A percentile compares a stretch with the other conserved stretches of the same genome.
Conservation (phyloP, 2,329 filamentous ascomycete species). For the Colletotrichum endophyticum region DNA sequence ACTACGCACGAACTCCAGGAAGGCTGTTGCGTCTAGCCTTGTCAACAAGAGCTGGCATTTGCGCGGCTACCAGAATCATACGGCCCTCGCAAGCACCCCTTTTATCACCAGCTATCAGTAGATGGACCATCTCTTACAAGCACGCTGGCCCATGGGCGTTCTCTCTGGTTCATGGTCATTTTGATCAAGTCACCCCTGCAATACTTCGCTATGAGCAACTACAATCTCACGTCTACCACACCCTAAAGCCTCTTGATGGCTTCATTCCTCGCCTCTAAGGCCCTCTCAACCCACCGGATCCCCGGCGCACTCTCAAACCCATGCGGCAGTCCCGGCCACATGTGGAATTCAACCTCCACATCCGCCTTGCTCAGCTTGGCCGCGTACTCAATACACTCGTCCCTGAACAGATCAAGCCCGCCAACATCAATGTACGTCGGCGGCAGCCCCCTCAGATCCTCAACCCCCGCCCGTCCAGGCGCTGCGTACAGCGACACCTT, state of each 20-base stretch:
- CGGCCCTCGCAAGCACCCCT: background rate
- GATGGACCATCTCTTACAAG: background rate
- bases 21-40: background rate
- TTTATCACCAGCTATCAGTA: background rate
- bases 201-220: background rate
- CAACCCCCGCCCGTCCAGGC: conserved; percentile 25
- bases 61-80: background rate
- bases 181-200: background rate
- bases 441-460: conserved; percentile 33
- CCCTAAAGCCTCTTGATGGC: conserved; percentile 8
- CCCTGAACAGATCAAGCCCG: conserved; percentile 40
- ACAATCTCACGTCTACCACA: background rate
- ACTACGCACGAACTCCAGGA: background rate
- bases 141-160: no score
- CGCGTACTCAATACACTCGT: conserved; percentile 37
- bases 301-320: conserved; percentile 32
- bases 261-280: conserved; percentile 24
- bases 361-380: conserved; percentile 32
- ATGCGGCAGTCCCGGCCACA: conserved; percentile 45
- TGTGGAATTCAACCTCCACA: conserved; percentile 42
- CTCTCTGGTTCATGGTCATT: background rate
- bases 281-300: conserved; percentile 24
- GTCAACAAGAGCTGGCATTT: background rate
- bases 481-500: conserved; percentile 24
- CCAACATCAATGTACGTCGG: conserved; percentile 43